Evolutionary conservation across 208 protist genomes (phyloP), one percentile per base, ranked within the genome.

Genomic region (Crithidia fasciculata): DNA sequence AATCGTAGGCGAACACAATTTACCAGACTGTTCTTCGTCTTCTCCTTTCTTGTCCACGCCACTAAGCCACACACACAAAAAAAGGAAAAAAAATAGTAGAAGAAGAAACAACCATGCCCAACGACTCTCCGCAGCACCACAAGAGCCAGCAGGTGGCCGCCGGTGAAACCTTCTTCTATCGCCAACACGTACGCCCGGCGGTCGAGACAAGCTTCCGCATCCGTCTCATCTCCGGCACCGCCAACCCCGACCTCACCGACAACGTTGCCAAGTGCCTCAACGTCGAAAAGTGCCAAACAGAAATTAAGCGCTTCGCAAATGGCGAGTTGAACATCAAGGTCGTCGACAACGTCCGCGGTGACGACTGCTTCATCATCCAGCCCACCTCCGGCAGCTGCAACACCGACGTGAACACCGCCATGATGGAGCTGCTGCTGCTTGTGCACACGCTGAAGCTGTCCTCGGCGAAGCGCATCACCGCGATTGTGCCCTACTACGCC

Each of bases 351-450:
- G 95, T 99, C 39, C 91, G 98, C 66, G 97, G 96, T 40, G 89
- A 94, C 66, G 98, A 99, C 84, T 94, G 98, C 69, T 99, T 98
- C 78, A 97, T 99, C 59, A 95, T 99, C 54, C 96, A 99, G 83
- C 85, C 95, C 36, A 99, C 96, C 7, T 78, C 88, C 12, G 86
- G 67, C 6, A 89, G 74, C 49, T 77, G 68, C 12, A 68, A 83
- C 43, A 90, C 87, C 12, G 90, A 96, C 58, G 78, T 97, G 50
- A 97, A 97, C 78, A 96, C 91, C 0, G 83, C 90, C 53, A 89
- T 97, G 88, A 97, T 97, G 93, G 91, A 97, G 84, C 83, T 97
- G 16, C 81, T 97, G 36, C 77, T 97, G 53, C 81, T 97, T 52
- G 89, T 97, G 58, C 93, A 97, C 82, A 97, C 93, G 43, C 79